phyloP scores from a whole-genome alignment of 2,329 filamentous ascomycete species.

The Davidsoniella australis region DNA sequence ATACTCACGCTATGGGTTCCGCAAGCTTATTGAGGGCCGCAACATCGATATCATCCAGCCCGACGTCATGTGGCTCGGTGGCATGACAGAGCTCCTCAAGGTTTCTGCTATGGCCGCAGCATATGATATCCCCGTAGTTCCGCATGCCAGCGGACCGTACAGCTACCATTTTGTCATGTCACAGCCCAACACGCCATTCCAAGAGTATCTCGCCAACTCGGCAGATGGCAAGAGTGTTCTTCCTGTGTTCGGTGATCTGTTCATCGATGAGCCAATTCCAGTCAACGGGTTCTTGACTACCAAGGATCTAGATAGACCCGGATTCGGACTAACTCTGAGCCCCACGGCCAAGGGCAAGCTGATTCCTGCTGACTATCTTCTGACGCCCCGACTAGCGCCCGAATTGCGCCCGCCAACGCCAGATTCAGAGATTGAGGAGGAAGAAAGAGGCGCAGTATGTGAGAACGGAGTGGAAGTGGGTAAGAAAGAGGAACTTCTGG shows the following conservation, averaged over 20 bases:
- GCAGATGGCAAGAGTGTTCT: constrained; percentile 77
- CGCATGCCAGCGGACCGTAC: constrained; percentile 87
- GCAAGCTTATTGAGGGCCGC: constrained; percentile 78
- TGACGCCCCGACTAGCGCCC: constrained; percentile 45
- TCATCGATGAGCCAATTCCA: constrained; percentile 79
- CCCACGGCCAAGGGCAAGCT: constrained; percentile 53
- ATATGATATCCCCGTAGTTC: constrained; percentile 87
- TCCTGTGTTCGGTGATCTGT: constrained; percentile 83
- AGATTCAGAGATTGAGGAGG: constrained; percentile 13
- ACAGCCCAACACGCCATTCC: constrained; percentile 84
- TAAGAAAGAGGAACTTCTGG: not conserved
- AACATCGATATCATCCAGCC: constrained; percentile 91
- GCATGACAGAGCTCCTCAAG: constrained; percentile 80
- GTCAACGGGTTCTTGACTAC: constrained; percentile 66
- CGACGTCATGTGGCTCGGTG: constrained; percentile 95
- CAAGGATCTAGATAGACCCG: constrained; percentile 68
- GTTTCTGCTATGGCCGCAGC: constrained; percentile 77
- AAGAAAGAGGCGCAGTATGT: too few relatives aligned
- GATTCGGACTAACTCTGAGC: constrained; percentile 79
- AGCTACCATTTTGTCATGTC: constrained; percentile 94
- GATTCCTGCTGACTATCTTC: constrained; percentile 55
- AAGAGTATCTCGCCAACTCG: constrained; percentile 90
- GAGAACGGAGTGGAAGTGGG: not conserved
- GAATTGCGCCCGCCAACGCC: constrained; percentile 19
- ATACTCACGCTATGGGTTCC: constrained; percentile 86